Evolutionary conservation across 169 alveolate genomes (phyloP), one percentile per base, ranked within the genome.

Genomic region (Babesia bovis): DNA sequence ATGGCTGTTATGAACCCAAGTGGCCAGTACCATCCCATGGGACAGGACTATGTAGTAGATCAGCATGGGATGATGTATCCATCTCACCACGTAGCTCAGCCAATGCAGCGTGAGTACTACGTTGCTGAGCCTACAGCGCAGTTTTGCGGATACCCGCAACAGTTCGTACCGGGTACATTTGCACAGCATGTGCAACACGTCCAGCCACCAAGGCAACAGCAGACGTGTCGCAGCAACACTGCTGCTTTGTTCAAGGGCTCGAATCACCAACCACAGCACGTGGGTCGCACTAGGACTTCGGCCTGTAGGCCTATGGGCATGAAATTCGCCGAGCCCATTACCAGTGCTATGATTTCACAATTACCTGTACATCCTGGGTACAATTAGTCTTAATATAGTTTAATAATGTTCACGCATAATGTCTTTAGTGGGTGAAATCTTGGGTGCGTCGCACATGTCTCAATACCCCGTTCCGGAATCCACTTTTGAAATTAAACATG

Each of bases 11-110:
- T 44, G 45, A 53, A 60, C 26, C 71, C 35, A 10, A 5, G 13
- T 28, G n/a, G 47, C 52, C 50, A 63, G 38, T 63, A 47, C 60
- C 61, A 63, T 0, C 73, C 73, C 17, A n/a, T 45, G 73, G 47
- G 21, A 10, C 73, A 63, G 50, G 61, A 63, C 19, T 63, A 63
- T 52, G 49, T 49, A 25, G 59, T 63, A 1, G 61, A 63, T 1
- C 58, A 1, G 50, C 2, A 28, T 23, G 41, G 41, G 10, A 53
- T 53, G 65, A 28, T 5, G 44, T n/a, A 63, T 52, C 61, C 47
- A 19, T 38, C 32, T 9, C 73, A 63, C 19, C 73, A 63, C 10
- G 53, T 40, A 21, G 42, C 7, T 9, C 41, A 9, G 6, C 73
- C 23, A 13, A 9, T 2, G 60, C 1, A 19, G 45, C 40, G 19